These are phyloP conservation scores for Coemansia sp. DNA, from an alignment of 192 early-diverging fungal genomes.

Conservation along the genomic window DNA sequence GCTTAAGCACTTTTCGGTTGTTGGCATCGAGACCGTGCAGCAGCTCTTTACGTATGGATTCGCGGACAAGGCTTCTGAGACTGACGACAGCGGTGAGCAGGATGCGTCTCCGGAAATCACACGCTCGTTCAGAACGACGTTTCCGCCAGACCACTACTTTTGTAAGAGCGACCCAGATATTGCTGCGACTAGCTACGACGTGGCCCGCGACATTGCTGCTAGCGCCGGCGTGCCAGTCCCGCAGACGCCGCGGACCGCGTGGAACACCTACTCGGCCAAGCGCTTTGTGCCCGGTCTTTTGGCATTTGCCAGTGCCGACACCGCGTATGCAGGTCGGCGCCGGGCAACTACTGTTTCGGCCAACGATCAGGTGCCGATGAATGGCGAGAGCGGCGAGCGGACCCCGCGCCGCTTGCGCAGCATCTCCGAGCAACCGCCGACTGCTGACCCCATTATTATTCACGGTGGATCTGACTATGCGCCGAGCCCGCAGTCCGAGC, in stretches of 20 bases:
- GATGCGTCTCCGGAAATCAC: background rate
- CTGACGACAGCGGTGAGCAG: background rate
- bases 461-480: conserved; percentile 16
- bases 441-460: conserved; percentile 1
- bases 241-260: conserved; percentile 15
- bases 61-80: background rate
- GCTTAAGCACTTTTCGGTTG: conserved; percentile 24
- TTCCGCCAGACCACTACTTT: conserved; percentile 31
- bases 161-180: conserved; percentile 20
- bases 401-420: conserved; percentile 13
- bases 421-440: conserved; percentile 21
- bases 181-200: conserved; percentile 12
- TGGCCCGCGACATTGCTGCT: conserved; percentile 1
- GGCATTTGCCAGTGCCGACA: conserved; percentile 20
- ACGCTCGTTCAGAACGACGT: conserved; percentile 34
- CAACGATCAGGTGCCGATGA: conserved; percentile 4
- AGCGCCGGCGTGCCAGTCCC: background rate
- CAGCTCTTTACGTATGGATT: conserved; percentile 33
- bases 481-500: conserved; percentile 13
- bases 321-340: conserved; percentile 11
- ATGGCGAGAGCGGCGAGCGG: background rate
- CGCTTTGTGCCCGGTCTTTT: conserved; percentile 44
- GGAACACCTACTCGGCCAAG: conserved; percentile 14
- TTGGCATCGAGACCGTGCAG: conserved; percentile 35
- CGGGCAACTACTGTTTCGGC: conserved; percentile 3